Conservation (phyloP, 169 alveolate genomes). For the Besnoitia besnoiti region DNA sequence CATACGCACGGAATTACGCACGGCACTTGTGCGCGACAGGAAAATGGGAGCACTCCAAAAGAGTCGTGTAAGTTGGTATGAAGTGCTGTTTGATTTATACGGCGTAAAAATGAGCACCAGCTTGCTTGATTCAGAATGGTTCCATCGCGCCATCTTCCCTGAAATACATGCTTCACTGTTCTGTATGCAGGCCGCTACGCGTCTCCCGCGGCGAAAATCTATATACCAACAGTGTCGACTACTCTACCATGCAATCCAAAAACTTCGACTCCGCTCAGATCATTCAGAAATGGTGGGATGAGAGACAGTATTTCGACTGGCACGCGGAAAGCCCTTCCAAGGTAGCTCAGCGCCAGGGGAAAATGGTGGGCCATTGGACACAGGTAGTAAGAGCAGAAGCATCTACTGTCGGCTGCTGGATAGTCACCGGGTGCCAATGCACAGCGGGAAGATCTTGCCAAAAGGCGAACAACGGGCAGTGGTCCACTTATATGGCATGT, state of each 20-base stretch:
- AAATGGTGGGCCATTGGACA: conserved; percentile 76
- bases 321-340: conserved; percentile 65
- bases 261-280: conserved; percentile 72
- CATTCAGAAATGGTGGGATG: conserved; percentile 79
- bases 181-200: conserved; percentile 70
- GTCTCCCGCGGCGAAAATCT: conserved; percentile 76
- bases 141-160: neutral
- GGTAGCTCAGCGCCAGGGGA: conserved; percentile 59
- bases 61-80: conserved; percentile 43
- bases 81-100: too few relatives aligned
- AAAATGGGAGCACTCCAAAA: conserved; percentile 52
- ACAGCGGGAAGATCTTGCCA: conserved; percentile 20
- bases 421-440: conserved; percentile 75
- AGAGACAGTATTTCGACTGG: conserved; percentile 74
- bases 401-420: conserved; percentile 75
- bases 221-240: conserved; percentile 72
- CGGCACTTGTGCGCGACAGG: conserved; percentile 62
- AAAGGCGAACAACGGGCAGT: conserved; percentile 42
- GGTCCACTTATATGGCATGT: conserved; percentile 75
- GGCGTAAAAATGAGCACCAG: too few relatives aligned
- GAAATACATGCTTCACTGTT: neutral
- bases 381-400: conserved; percentile 78
- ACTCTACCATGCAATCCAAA: conserved; percentile 58
- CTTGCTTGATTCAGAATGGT: too few relatives aligned
- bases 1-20: conserved; percentile 75